Base-by-base conservation (phyloP, 2,329 filamentous ascomycete species). In the Dryadomyces sulphureus region DNA sequence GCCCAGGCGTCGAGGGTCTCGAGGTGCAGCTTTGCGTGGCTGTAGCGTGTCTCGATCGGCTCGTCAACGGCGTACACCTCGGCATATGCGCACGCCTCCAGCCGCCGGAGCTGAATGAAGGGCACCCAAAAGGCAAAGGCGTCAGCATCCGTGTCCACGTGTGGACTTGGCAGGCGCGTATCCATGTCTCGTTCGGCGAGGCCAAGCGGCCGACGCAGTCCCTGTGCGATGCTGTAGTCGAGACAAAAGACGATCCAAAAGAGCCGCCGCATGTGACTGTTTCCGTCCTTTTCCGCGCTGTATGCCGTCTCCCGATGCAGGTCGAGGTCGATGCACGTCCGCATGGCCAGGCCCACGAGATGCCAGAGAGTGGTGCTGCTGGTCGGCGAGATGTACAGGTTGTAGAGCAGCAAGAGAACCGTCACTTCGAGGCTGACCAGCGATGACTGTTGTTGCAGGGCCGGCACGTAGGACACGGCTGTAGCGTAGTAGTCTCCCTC, bases 161-260 rank as follows among this genome's bases (percentile, higher is more conserved):
- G 16, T n/a, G 20, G 12, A 21, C 21, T 5, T 24, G 65, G 64
- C 6, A 67, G 61, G 7, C 62, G 61, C 8, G 67, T 62, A 7
- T 66, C 65, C 42, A 69, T 56, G 46, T 63, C 52, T 36, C 60
- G 62, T 47, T 72, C 68, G 2, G 68, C 61, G 21, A 73, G 66
- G 48, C 67, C 71, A 41, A 69, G 64, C 0, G 69, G 69, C 7
- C 70, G 62, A 7, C 68, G 69, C 12, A 72, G 61, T 3, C 67
- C 71, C 48, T 70, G 65, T 3, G 69, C 68, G 39, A 72, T 66
- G 0, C 66, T 66, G 30, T 68, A 54, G 42, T 74, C 67, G 0
- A 73, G 56, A 9, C 68, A 67, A 50, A 72, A 73, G 1, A 71
- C 65, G 4, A 65, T 67, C 69, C 69, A 73, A 49, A 73, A 73